A percentile compares a stretch with the other conserved stretches of the same genome.
Evolutionary conservation across 257 asterid genomes (phyloP).

Genomic region (Solanum lycopersicoides): DNA sequence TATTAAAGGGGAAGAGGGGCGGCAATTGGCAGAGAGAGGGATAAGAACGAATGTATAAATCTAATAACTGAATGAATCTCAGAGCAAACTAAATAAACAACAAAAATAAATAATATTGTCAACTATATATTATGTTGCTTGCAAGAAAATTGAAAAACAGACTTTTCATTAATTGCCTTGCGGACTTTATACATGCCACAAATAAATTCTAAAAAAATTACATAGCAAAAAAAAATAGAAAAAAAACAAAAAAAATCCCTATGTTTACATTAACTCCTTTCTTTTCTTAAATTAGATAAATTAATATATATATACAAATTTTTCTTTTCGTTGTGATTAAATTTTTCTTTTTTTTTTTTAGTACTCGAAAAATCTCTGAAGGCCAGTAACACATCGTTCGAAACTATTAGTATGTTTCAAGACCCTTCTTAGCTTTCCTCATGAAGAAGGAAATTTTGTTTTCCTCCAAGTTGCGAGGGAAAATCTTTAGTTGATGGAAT

Average conservation of each 20-base stretch:
- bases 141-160: not conserved
- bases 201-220: not conserved
- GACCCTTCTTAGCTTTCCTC: not conserved
- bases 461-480: not conserved
- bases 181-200: constrained; percentile 19
- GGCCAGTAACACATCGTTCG: not conserved
- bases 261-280: not conserved
- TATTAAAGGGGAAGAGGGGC: not conserved
- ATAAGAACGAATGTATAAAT: not conserved
- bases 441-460: not conserved
- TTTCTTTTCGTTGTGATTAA: not conserved
- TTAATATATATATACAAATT: not conserved
- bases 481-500: not conserved
- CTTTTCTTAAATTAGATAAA: not conserved
- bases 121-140: not conserved
- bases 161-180: constrained; percentile 15
- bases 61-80: not conserved
- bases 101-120: not conserved
- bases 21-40: not conserved
- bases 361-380: not conserved
- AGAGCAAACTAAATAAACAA: not conserved
- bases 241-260: not conserved
- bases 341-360: not conserved
- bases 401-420: not conserved
- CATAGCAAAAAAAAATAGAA: not conserved